phyloP scores from a whole-genome alignment of 2,329 filamentous ascomycete species.

The Zarea fungicola region DNA sequence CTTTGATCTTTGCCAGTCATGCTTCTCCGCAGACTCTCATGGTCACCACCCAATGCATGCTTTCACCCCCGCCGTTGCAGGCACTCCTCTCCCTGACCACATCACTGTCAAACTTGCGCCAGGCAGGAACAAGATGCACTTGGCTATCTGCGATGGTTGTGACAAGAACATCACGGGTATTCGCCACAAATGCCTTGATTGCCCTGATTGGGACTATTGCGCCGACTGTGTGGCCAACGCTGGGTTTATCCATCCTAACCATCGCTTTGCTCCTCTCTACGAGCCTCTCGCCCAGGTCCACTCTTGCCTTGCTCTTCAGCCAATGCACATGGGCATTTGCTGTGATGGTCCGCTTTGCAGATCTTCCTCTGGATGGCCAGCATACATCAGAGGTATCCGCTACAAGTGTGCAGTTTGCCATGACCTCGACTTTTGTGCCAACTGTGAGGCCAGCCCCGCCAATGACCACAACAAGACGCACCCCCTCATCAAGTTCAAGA shows the following conservation, averaged over 20 bases:
- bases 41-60: conserved; percentile 87
- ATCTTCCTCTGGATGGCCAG: conserved; percentile 46
- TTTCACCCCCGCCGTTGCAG: conserved; percentile 64
- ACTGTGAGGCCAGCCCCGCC: conserved; percentile 80
- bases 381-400: conserved; percentile 78
- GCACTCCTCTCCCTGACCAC: conserved; percentile 54
- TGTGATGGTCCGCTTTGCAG: conserved; percentile 88
- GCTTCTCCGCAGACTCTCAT: conserved; percentile 70
- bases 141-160: conserved; percentile 91
- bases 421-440: conserved; percentile 91
- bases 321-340: conserved; percentile 77
- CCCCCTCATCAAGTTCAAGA: conserved; percentile 95
- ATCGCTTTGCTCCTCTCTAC: conserved; percentile 87
- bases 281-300: conserved; percentile 50
- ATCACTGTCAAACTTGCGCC: conserved; percentile 66
- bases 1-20: conserved; percentile 84
- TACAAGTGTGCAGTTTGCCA: conserved; percentile 98
- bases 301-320: conserved; percentile 19
- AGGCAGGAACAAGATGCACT: conserved; percentile 76
- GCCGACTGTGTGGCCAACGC: conserved; percentile 65
- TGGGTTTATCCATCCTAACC: conserved; percentile 65
- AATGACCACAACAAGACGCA: conserved; percentile 94
- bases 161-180: conserved; percentile 82
- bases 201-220: conserved; percentile 98
- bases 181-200: conserved; percentile 94